Conservation (phyloP, 2,329 filamentous ascomycete genomes). For the Botrytis paeoniae region DNA sequence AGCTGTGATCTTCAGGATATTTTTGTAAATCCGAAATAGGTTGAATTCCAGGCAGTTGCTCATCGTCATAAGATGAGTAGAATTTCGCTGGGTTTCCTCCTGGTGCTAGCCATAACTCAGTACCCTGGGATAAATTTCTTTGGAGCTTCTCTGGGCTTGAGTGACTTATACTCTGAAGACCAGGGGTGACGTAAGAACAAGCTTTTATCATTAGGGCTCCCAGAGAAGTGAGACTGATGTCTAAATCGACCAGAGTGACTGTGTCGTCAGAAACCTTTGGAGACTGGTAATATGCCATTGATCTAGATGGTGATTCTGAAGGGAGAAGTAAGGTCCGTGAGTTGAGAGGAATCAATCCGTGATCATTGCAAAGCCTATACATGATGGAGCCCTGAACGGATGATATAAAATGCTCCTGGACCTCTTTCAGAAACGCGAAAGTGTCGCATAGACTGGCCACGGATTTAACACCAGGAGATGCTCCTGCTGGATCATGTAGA, state of each 20-base stretch:
- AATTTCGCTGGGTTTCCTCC: constrained; percentile 37
- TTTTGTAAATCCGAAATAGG: constrained; percentile 27
- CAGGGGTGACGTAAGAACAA: constrained; percentile 30
- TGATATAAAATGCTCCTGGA: constrained; percentile 39
- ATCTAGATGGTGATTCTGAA: constrained; percentile 6
- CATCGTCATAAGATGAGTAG: constrained; percentile 28
- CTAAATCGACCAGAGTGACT: constrained; percentile 35
- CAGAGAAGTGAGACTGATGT: constrained; percentile 37
- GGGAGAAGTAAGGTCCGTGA: constrained; percentile 36
- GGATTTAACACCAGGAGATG: constrained; percentile 30
- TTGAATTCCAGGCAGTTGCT: constrained; percentile 24
- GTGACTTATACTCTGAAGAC: constrained; percentile 29
- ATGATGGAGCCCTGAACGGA: constrained; percentile 37
- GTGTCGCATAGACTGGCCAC: constrained; percentile 23
- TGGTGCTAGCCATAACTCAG: constrained; percentile 37
- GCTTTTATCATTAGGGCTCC: constrained; percentile 37
- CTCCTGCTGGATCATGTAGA: constrained; percentile 28
- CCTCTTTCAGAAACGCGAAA: constrained; percentile 29
- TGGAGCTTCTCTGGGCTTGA: constrained; percentile 15
- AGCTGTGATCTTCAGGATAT: constrained; percentile 23
- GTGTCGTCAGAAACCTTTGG: constrained; percentile 11
- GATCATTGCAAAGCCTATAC: constrained; percentile 36
- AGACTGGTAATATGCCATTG: constrained; percentile 9
- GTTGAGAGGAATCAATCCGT: constrained; percentile 37
- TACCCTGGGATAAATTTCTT: constrained; percentile 25